A percentile compares a stretch with the other conserved stretches of the same genome.
phyloP scores from a whole-genome alignment of 208 protist species.

The Herpetomonas tarakana region DNA sequence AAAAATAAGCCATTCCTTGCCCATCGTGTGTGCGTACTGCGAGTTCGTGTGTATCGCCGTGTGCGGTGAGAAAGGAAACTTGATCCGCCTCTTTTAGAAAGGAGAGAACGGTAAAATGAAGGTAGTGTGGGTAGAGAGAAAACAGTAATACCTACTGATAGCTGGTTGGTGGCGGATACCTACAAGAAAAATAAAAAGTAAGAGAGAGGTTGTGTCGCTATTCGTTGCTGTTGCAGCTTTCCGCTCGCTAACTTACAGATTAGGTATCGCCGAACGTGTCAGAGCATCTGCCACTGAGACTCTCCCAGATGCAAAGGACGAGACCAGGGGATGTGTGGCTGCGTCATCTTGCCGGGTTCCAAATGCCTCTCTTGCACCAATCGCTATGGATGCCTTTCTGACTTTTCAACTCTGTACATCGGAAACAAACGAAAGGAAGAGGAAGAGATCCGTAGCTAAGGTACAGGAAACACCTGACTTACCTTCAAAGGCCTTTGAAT shows the following conservation, averaged over 20 bases:
- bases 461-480: too few relatives aligned
- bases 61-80: conserved; percentile 6
- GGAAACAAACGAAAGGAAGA: conserved; percentile 3
- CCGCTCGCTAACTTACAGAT: too few relatives aligned
- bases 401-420: too few relatives aligned
- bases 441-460: background rate
- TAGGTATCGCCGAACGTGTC: too few relatives aligned
- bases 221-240: too few relatives aligned
- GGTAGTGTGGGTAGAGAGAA: conserved; percentile 4
- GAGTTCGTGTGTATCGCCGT: conserved; percentile 16
- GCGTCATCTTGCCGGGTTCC: too few relatives aligned
- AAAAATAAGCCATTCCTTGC: conserved; percentile 65
- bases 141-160: too few relatives aligned
- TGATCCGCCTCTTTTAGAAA: background rate
- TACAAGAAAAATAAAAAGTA: conserved; percentile 1
- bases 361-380: too few relatives aligned
- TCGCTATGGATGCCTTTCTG: too few relatives aligned
- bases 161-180: background rate
- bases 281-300: too few relatives aligned
- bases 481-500: conserved; percentile 93
- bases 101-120: conserved; percentile 5
- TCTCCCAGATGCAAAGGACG: too few relatives aligned
- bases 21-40: conserved; percentile 30
- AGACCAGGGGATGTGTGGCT: too few relatives aligned
- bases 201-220: conserved; percentile 7